Evolutionary conservation across 2,329 filamentous ascomycete species (phyloP), one percentile per base, ranked within the genome.

Genomic region (Penicillium sp.): DNA sequence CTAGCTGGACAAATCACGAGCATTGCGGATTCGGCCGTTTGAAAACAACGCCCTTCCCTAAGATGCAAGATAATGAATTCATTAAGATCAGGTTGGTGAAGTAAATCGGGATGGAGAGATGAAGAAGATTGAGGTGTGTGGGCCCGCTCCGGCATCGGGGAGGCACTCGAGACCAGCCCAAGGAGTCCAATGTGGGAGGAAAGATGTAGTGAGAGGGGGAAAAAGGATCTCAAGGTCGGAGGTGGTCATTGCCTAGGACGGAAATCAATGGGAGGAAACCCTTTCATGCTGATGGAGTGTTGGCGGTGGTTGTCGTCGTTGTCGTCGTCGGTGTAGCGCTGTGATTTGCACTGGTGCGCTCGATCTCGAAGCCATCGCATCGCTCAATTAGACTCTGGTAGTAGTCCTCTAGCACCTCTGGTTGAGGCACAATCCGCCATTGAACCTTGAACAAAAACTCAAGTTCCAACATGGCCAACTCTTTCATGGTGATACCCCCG

Each of bases 341-440:
- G 38, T 58, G 52, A 28, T 61, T 51, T 22, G 48, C 49, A 48
- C 61, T 60, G 45, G 59, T 49, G 49, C 70, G 69, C 45, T 84
- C 81, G 40, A 89, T 80, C 56, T 80, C 78, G 70, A 86, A 89
- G 42, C 85, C 85, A 25, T 84, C 82, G 57, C 83, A 86, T 66
- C 87, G 78, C 60, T 87, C 91, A 35, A 98, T 90, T 37, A 99
- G 80, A 53, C 92, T 94, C 62, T 87, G 86, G 76, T 98, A 99
- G 75, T 99, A 99, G 59, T 96, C 93, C 28, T 93, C 92, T 46
- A 99, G 81, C 2, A 96, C 90, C 74, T 98, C 95, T 1, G 95
- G 93, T 71, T 96, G 93, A 5, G 95, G 95, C 3, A 99, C 93
- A 67, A 99, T 99, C 71, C 90, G 91, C 94, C 95, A 99, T 72